Evolutionary conservation across 805 yeast species (phyloP), one percentile per base, ranked within the genome.

Genomic region (Metschnikowia reukaufii): DNA sequence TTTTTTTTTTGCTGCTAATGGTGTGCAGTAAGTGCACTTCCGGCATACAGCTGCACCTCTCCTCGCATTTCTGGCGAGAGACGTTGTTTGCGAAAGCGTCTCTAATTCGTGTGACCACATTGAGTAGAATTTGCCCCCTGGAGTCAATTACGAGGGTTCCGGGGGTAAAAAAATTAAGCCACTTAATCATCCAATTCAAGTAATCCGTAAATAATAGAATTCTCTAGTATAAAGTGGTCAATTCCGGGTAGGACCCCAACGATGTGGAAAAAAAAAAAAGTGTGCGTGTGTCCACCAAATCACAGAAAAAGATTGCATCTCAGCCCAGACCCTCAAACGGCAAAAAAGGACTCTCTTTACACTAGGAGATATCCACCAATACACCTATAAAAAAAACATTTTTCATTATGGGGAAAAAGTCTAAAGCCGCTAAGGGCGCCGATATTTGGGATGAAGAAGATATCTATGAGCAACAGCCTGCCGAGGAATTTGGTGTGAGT

Each of bases 401-500:
- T 13, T n/a, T n/a, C 15, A 45, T n/a, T 10, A 72, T 73, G 76
- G 77, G 73, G 50, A 72, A 64, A 57, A 81, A 79, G 43, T 45
- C 50, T n/a, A 86, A 83, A 76, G 87, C 73, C 49, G 74, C 81
- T 64, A 78, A 82, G 45, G 87, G 83, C 48, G 86, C 78, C 36
- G 89, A 84, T 58, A 74, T 79, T 72, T 87, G 94, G 94, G 95
- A 87, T 48, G 94, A 86, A 25, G 87, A 82, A 56, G 87, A 83
- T 47, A 60, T 76, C 29, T 59, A 62, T 44, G 65, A 79, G 15
- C 64, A 67, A 17, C 67, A 75, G 15, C 64, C 60, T 44, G 66
- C 64, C 32, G 72, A 64, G 41, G 72, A 62, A 37, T 58, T 69
- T 18, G 75, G 69, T 19, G 49, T 37, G 17, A 67, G 32, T 9